A percentile compares a stretch with the other conserved stretches of the same genome.
Conservation (phyloP, 2,329 filamentous ascomycete species). For the Colletotrichum sp. region DNA sequence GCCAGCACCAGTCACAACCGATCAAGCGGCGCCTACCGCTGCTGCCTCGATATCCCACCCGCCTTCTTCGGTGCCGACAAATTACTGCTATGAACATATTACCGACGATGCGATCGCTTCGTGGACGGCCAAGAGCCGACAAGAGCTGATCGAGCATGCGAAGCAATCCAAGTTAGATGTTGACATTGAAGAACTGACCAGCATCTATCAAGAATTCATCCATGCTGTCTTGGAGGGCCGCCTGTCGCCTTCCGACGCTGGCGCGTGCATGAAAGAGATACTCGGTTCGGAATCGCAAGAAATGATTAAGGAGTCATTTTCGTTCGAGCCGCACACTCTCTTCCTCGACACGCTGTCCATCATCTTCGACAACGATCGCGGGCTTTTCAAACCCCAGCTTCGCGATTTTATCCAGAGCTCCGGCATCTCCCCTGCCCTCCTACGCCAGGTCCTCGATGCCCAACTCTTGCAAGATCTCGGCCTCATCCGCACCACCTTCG, state of each 20-base stretch:
- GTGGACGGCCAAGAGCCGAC: slow-evolving; percentile 71
- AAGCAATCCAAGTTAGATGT: slow-evolving; percentile 68
- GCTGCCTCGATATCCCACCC: slow-evolving; percentile 24
- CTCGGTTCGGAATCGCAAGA: slow-evolving; percentile 61
- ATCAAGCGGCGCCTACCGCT: slow-evolving; percentile 17
- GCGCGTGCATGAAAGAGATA: slow-evolving; percentile 75
- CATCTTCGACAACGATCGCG: slow-evolving; percentile 72
- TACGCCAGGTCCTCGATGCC: slow-evolving; percentile 85
- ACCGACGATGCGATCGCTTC: slow-evolving; percentile 69
- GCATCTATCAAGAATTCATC: slow-evolving; percentile 84
- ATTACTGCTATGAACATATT: slow-evolving; percentile 76
- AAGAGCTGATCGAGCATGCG: slow-evolving; percentile 69
- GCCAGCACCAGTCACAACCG: slow-evolving; percentile 26
- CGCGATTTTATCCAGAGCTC: slow-evolving; percentile 74
- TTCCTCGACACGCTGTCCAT: slow-evolving; percentile 87
- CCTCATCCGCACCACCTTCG: slow-evolving; percentile 84
- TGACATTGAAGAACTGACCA: slow-evolving; percentile 70
- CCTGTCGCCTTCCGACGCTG: slow-evolving; percentile 71
- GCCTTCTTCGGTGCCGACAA: slow-evolving; percentile 40
- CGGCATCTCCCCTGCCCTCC: slow-evolving; percentile 70
- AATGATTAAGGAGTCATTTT: slow-evolving; percentile 51
- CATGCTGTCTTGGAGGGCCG: slow-evolving; percentile 74
- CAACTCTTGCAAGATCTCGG: slow-evolving; percentile 76
- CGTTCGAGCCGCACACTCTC: slow-evolving; percentile 68
- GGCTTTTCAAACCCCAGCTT: slow-evolving; percentile 53